A percentile compares a stretch with the other conserved stretches of the same genome.
These are phyloP conservation scores for Trichoderma gracile DNA, from an alignment of 2,329 filamentous ascomycete species.

Conservation along the genomic window DNA sequence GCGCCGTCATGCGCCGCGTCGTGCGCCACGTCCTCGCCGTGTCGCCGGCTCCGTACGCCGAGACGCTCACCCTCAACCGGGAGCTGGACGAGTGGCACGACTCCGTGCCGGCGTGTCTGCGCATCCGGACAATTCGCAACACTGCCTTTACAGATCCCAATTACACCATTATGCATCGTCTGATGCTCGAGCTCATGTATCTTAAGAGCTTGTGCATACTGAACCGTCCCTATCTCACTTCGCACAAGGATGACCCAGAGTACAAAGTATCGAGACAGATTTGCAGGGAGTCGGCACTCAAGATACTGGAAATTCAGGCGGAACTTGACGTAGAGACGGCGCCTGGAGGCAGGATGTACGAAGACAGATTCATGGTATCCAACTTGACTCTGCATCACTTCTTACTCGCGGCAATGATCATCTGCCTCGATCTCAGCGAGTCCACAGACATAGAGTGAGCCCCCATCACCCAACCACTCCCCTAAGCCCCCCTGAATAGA, in stretches of 20 bases:
- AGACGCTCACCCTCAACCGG: conserved; percentile 41
- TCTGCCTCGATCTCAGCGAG: conserved; percentile 54
- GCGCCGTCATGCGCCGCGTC: conserved; percentile 46
- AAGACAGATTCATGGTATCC: conserved; percentile 56
- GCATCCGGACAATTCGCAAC: conserved; percentile 44
- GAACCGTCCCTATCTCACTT: conserved; percentile 50
- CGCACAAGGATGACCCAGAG: conserved; percentile 41
- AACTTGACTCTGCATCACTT: conserved; percentile 58
- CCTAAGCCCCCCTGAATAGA: neutral
- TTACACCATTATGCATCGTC: conserved; percentile 50
- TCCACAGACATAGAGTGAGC: conserved; percentile 41
- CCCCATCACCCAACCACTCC: neutral
- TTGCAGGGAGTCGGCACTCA: conserved; percentile 47
- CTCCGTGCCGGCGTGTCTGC: conserved; percentile 43
- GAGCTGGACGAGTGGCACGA: conserved; percentile 42
- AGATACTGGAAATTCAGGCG: conserved; percentile 49
- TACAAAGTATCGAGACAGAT: conserved; percentile 45
- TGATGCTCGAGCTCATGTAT: conserved; percentile 52
- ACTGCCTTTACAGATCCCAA: conserved; percentile 48
- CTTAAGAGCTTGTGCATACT: conserved; percentile 52
- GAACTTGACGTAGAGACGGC: conserved; percentile 49
- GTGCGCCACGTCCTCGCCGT: conserved; percentile 46
- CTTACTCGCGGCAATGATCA: conserved; percentile 59
- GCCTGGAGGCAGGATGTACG: conserved; percentile 53
- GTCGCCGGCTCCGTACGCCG: conserved; percentile 40